Conservation (phyloP, 768 basidiomycete genomes). For the Pleurotus tuoliensis region DNA sequence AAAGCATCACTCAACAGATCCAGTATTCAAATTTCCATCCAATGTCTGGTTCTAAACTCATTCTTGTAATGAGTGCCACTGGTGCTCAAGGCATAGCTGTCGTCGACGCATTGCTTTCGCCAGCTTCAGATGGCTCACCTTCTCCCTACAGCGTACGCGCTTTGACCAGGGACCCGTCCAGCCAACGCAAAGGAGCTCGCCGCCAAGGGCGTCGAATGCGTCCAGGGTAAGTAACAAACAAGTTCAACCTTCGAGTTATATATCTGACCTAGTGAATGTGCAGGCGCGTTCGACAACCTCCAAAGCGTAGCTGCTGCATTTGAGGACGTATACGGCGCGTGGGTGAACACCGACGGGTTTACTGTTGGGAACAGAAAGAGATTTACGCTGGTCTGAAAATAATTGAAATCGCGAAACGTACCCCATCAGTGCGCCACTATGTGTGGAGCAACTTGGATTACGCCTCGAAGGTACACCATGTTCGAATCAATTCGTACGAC, state of each 20-base stretch:
- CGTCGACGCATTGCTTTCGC: conserved; percentile 32
- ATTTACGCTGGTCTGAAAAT: conserved; percentile 35
- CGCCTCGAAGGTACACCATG: conserved; percentile 27
- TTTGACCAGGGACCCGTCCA: conserved; percentile 31
- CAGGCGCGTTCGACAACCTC: conserved; percentile 32
- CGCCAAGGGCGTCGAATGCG: conserved; percentile 31
- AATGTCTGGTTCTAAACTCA: conserved; percentile 23
- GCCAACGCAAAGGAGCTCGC: conserved; percentile 29
- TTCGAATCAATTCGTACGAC: background rate
- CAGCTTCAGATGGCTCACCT: conserved; percentile 29
- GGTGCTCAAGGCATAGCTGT: conserved; percentile 41
- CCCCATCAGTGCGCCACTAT: conserved; percentile 29
- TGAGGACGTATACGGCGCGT: conserved; percentile 36
- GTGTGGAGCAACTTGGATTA: conserved; percentile 41
- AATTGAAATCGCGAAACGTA: conserved; percentile 35
- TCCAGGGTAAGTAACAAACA: conserved; percentile 24
- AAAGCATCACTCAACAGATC: background rate
- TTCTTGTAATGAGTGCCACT: conserved; percentile 43
- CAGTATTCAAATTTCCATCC: background rate
- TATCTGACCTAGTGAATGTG: background rate
- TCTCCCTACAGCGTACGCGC: conserved; percentile 40
- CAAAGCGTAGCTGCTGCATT: conserved; percentile 24
- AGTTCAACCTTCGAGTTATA: too few relatives aligned
- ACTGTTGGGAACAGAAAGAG: conserved; percentile 38
- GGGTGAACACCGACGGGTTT: conserved; percentile 37